Percentiles rank a stretch among this genome's conserved stretches.
Evolutionary conservation across 1,284 basidiomycete species (phyloP).

Genomic region (Inonotus obliquus): DNA sequence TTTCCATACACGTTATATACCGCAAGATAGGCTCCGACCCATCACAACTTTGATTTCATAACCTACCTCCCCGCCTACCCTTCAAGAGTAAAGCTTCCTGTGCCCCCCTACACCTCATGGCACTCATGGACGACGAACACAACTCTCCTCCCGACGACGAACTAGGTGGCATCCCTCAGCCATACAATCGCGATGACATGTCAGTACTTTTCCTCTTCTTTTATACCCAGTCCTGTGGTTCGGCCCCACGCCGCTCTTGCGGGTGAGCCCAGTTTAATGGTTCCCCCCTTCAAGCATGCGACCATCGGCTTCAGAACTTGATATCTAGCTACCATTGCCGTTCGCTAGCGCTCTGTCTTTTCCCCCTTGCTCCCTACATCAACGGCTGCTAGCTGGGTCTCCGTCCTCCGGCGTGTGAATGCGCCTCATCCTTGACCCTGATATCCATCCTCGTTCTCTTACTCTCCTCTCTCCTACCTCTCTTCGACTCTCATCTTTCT

Average conservation of each 20-base stretch:
- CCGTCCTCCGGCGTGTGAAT: neutral
- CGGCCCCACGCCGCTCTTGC: slow-evolving; percentile 3
- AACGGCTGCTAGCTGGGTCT: neutral
- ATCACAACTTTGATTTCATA: neutral
- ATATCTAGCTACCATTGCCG: neutral
- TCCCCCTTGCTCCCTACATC: neutral
- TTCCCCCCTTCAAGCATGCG: neutral
- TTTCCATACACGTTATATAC: neutral
- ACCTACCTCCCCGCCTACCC: neutral
- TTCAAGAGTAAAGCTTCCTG: too few relatives aligned
- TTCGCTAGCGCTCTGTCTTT: neutral
- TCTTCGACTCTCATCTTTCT: neutral
- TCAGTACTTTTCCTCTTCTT: slow-evolving; percentile 3
- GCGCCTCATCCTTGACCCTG: neutral
- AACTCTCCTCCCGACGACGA: neutral
- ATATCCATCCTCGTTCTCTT: neutral
- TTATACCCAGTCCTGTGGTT: neutral
- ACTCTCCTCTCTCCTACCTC: neutral
- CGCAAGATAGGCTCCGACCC: neutral
- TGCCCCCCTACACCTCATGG: neutral
- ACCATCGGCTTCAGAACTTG: neutral
- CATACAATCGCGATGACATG: slow-evolving; percentile 18
- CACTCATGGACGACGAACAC: slow-evolving; percentile 8
- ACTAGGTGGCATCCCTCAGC: slow-evolving; percentile 8
- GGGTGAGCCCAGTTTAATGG: neutral